Conservation (phyloP, 1,284 basidiomycete species). For the Papiliotrema flavescens region DNA sequence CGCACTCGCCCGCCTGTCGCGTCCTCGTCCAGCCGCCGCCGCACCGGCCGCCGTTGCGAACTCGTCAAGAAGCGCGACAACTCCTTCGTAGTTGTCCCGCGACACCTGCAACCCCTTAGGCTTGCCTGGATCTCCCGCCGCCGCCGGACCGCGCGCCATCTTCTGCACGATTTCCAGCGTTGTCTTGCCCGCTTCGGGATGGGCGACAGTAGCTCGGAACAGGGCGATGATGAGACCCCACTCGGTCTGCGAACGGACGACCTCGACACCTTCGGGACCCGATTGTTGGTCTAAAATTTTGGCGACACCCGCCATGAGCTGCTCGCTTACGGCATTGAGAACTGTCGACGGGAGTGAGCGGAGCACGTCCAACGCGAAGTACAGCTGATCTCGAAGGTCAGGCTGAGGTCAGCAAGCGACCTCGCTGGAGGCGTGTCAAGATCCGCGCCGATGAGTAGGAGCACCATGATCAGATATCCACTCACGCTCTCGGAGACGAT, state of each 20-base stretch:
- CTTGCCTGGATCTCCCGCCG: background rate
- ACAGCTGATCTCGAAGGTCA: constrained; percentile 82
- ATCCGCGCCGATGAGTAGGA: too few species aligned
- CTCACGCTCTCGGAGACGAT: constrained; percentile 72
- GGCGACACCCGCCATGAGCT: constrained; percentile 79
- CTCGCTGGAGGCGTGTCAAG: constrained; percentile 1
- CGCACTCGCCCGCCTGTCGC: constrained; percentile 31
- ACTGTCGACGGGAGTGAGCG: constrained; percentile 72
- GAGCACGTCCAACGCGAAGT: constrained; percentile 85
- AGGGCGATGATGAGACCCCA: constrained; percentile 91
- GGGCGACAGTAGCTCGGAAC: constrained; percentile 77
- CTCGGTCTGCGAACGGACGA: constrained; percentile 83
- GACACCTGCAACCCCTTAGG: constrained; percentile 52
- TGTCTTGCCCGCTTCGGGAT: constrained; percentile 80
- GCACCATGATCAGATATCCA: constrained; percentile 1
- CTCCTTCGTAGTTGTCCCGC: constrained; percentile 73
- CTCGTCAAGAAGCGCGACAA: constrained; percentile 79
- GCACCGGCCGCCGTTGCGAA: constrained; percentile 72
- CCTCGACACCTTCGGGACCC: constrained; percentile 41
- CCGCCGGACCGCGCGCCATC: constrained; percentile 59
- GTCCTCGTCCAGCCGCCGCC: constrained; percentile 58
- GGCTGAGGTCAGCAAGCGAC: constrained; percentile 52
- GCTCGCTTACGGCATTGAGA: constrained; percentile 82
- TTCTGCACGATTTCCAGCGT: constrained; percentile 72
- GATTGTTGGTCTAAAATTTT: constrained; percentile 71